phyloP scores from a whole-genome alignment of 2,329 filamentous ascomycete genomes.

The Colletotrichum salicis region DNA sequence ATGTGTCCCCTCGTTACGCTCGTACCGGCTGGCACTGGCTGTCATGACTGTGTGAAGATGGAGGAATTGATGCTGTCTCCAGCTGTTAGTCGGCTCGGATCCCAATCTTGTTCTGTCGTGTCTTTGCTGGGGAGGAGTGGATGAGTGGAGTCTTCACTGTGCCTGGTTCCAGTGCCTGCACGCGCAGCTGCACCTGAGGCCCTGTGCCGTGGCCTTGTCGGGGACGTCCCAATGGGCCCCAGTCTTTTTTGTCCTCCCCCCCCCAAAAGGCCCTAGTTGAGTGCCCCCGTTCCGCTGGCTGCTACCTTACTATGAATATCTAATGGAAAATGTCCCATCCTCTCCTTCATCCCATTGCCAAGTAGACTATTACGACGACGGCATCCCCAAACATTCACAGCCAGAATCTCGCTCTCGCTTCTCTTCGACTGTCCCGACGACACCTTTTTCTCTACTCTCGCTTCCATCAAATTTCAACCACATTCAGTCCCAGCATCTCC shows the following conservation, averaged over 20 bases:
- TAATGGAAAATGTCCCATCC: conserved; percentile 28
- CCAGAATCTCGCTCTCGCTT: conserved; percentile 6
- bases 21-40: conserved; percentile 7
- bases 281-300: conserved; percentile 11
- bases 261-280: not conserved
- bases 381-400: conserved; percentile 30
- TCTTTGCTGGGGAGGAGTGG: conserved; percentile 8
- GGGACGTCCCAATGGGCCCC: conserved; percentile 10
- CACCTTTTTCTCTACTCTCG: conserved; percentile 27
- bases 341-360: conserved; percentile 35
- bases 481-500: conserved; percentile 10
- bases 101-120: conserved; percentile 23
- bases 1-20: not conserved
- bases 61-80: not conserved
- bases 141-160: conserved; percentile 19
- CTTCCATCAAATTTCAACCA: conserved; percentile 24
- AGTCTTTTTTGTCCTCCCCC: conserved; percentile 14
- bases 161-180: not conserved
- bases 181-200: not conserved
- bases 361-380: conserved; percentile 35
- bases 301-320: conserved; percentile 31
- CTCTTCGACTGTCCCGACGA: conserved; percentile 24
- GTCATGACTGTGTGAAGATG: not conserved
- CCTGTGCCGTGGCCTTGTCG: conserved; percentile 22
- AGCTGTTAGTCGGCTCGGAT: conserved; percentile 15